phyloP scores from a whole-genome alignment of 208 protist species.

The Leishmania tarentolae region DNA sequence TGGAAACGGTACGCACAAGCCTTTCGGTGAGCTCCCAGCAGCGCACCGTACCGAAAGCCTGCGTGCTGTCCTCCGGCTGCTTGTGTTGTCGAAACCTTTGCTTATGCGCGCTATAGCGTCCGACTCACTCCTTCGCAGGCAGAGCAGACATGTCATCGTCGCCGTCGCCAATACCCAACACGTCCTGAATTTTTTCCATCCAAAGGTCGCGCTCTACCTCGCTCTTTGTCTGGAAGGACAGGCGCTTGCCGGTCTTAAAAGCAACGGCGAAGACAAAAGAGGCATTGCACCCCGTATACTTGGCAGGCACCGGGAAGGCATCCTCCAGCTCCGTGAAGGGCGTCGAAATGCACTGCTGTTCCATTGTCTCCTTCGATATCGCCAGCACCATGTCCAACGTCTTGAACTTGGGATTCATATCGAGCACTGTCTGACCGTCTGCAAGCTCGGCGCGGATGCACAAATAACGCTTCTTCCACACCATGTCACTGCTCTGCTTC shows the following conservation, averaged over 20 bases:
- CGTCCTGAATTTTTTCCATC: constrained; percentile 87
- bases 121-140: constrained; percentile 14
- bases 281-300: constrained; percentile 77
- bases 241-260: constrained; percentile 75
- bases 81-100: not conserved
- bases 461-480: constrained; percentile 77
- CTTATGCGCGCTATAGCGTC: not conserved
- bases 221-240: constrained; percentile 71
- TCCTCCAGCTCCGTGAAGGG: constrained; percentile 78
- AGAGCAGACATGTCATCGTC: constrained; percentile 37
- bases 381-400: constrained; percentile 68
- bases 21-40: not conserved
- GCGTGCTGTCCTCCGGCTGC: not conserved
- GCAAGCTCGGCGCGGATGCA: constrained; percentile 72
- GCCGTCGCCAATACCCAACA: constrained; percentile 73
- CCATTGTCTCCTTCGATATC: constrained; percentile 77
- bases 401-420: constrained; percentile 68
- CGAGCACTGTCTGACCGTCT: constrained; percentile 51
- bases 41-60: no score
- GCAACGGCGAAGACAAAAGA: constrained; percentile 75
- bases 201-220: constrained; percentile 66
- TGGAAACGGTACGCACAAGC: not conserved
- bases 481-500: constrained; percentile 81
- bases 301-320: constrained; percentile 75
- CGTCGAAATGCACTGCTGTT: constrained; percentile 78